Evolutionary conservation across 2,329 filamentous ascomycete species (phyloP), one percentile per base, ranked within the genome.

Genomic region (Thielaviopsis euricoi): DNA sequence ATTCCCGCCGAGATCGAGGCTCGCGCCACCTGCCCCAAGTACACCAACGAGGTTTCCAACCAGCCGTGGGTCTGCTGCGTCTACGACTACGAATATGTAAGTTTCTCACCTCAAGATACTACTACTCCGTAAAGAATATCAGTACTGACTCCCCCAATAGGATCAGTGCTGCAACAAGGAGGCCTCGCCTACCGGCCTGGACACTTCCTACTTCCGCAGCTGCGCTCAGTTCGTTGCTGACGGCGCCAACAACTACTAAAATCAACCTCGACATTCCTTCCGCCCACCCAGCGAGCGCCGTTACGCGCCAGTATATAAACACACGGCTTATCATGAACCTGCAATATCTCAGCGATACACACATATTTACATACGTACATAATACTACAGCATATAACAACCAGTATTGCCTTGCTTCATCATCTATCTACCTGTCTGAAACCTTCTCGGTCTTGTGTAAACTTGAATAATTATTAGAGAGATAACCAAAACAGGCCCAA

Each of bases 221-320:
- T 55, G 53, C 43, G 12, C 37, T 6, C 43, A 55, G 43, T 50
- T 55, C 10, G 53, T 55, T 46, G 53, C 53, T 13, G 53, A 55
- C 13, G 43, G 53, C n/a, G 23, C 22, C 43, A 50, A 21, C 53
- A 26, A 55, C 19, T 33, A 50, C 13, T 13, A 9, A 55, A 49
- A 17, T 23, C n/a, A 37, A 29, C 15, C 23, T 26, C 15, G 43
- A n/a, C 5, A 29, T n/a, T 9, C 15, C 9, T 22, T 12, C 15
- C n/a, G 13, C 6, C 50, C 25, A 9, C 26, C 22, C 15, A 15
- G 25, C 7, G 4, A 26, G 25, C 25, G 25, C 25, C 4, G 3
- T 26, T 7, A 26, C 25, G 7, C 25, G 25, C 25, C 25, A 7
- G 25, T 26, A 26, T 26, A 26, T 26, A 26, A 7, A 26, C n/a